Percentiles rank a stretch among this genome's conserved stretches.
These are phyloP conservation scores for Curvularia spicifera DNA, from an alignment of 2,329 filamentous ascomycete species.

Conservation along the genomic window DNA sequence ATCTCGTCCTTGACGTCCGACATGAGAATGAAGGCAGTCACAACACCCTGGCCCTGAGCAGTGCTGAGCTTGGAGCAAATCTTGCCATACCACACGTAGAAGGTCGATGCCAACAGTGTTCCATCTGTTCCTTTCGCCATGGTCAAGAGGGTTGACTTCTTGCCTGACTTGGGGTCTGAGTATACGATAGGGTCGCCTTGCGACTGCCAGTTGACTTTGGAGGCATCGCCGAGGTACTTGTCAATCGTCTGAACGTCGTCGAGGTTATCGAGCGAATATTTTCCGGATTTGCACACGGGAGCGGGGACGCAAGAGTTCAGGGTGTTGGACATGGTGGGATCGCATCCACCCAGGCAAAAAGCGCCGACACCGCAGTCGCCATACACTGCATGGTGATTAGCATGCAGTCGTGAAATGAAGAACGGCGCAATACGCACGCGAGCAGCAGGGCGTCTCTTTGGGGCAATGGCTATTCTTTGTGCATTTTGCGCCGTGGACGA, in stretches of 20 bases:
- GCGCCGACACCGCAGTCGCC: constrained; percentile 91
- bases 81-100: constrained; percentile 97
- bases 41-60: constrained; percentile 82
- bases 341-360: constrained; percentile 95
- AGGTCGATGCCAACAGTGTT: constrained; percentile 81
- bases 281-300: constrained; percentile 78
- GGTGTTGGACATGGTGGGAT: constrained; percentile 81
- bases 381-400: constrained; percentile 69
- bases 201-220: constrained; percentile 83
- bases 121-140: constrained; percentile 87
- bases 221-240: constrained; percentile 85
- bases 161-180: constrained; percentile 56
- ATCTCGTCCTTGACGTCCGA: constrained; percentile 98
- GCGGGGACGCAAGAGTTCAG: constrained; percentile 85
- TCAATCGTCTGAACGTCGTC: constrained; percentile 73
- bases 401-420: constrained; percentile 7
- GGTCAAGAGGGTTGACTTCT: constrained; percentile 71
- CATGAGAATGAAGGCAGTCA: constrained; percentile 96
- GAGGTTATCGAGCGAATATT: constrained; percentile 75
- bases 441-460: constrained; percentile 57
- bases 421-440: constrained; percentile 38
- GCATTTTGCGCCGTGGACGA: constrained; percentile 49
- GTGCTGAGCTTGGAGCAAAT: constrained; percentile 86
- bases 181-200: constrained; percentile 75
- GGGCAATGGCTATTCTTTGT: constrained; percentile 68